These are phyloP conservation scores for Phytophthora pinifolia DNA, from an alignment of 352 stramenopile genomes.

Conservation along the genomic window DNA sequence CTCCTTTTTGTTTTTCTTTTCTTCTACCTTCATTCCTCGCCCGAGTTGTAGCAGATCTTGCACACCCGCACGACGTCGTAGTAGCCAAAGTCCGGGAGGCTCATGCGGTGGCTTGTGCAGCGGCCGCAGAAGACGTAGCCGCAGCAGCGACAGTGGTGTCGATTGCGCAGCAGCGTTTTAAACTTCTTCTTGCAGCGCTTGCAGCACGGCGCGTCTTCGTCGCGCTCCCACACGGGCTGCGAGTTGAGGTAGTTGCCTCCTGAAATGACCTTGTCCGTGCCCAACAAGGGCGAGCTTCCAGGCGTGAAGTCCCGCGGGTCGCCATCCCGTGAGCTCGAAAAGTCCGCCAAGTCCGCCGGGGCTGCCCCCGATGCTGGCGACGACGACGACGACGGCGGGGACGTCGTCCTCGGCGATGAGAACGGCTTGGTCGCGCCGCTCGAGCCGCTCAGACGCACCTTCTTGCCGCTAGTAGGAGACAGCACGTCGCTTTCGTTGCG, in stretches of 20 bases:
- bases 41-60: conserved; percentile 78
- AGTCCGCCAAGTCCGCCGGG: conserved; percentile 26
- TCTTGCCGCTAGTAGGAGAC: conserved; percentile 39
- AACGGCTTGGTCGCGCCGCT: conserved; percentile 20
- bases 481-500: conserved; percentile 50
- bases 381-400: conserved; percentile 37
- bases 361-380: conserved; percentile 32
- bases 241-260: conserved; percentile 63
- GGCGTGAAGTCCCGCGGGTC: conserved; percentile 48
- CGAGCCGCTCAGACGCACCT: conserved; percentile 18
- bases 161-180: conserved; percentile 78
- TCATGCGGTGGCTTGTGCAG: conserved; percentile 85
- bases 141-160: conserved; percentile 84
- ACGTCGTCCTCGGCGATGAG: conserved; percentile 38
- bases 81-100: conserved; percentile 85
- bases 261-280: conserved; percentile 67
- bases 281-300: conserved; percentile 63
- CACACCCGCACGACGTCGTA: conserved; percentile 87
- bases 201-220: conserved; percentile 81
- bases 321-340: conserved; percentile 23
- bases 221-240: conserved; percentile 83
- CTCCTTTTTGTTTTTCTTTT: too few relatives aligned
- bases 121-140: conserved; percentile 84
- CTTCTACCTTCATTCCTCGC: too few relatives aligned
- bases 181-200: conserved; percentile 92